These are phyloP conservation scores for Durusdinium trenchii DNA, from an alignment of 73 alveolate species.

Conservation along the genomic window DNA sequence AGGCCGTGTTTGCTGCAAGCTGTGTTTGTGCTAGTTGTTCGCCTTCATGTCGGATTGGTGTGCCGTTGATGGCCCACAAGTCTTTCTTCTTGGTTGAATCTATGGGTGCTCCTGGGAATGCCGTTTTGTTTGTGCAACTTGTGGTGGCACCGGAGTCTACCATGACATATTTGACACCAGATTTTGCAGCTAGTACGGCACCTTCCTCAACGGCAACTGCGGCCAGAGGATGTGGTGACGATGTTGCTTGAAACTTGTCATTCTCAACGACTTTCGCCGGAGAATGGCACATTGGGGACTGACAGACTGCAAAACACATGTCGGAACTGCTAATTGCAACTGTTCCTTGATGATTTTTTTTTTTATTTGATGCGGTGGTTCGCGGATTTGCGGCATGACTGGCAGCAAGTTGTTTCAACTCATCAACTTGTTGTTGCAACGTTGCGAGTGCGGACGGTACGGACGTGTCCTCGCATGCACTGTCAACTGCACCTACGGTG, in stretches of 20 bases:
- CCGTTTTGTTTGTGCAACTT: neutral
- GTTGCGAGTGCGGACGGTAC: neutral
- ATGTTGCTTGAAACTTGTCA: neutral
- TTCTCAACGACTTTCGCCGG: constrained; percentile 43
- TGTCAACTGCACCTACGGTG: neutral
- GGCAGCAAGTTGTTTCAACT: neutral
- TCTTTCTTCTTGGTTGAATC: neutral
- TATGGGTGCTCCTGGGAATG: neutral
- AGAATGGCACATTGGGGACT: neutral
- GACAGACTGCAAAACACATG: neutral
- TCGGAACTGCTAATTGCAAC: neutral
- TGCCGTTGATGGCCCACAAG: constrained; percentile 63
- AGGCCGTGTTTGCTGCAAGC: neutral
- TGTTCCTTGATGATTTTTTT: neutral
- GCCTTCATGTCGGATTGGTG: constrained; percentile 42
- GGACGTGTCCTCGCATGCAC: neutral
- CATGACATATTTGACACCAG: neutral
- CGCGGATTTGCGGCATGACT: neutral
- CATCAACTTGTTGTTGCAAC: neutral
- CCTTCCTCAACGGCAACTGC: neutral
- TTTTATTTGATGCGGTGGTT: neutral
- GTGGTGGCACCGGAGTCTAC: constrained; percentile 47
- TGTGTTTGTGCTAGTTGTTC: neutral
- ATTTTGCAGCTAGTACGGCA: neutral
- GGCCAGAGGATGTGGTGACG: neutral